Evolutionary conservation across 1,284 basidiomycete species (phyloP).

Genomic region (Neonothopanus nambi): DNA sequence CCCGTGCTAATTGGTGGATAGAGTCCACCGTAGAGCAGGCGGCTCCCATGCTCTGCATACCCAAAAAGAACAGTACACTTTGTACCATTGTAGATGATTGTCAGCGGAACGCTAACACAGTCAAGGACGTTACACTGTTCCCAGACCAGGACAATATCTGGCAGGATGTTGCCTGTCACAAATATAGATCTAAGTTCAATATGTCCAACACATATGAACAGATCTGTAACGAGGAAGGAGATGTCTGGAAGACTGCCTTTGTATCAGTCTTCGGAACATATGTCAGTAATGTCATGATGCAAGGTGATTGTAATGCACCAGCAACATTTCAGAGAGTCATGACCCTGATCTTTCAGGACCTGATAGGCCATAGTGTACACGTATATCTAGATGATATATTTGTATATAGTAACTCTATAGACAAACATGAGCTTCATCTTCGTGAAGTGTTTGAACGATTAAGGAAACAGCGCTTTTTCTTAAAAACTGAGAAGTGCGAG

Average conservation of each 20-base stretch:
- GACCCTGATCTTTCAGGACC: slow-evolving; percentile 26
- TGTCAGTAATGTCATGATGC: no score
- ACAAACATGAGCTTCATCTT: slow-evolving; percentile 23
- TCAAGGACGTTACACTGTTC: no score
- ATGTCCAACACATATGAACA: slow-evolving; percentile 24
- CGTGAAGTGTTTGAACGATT: slow-evolving; percentile 16
- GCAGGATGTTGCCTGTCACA: slow-evolving; percentile 18
- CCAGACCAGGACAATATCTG: no score
- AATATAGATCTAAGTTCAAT: slow-evolving; percentile 22
- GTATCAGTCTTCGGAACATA: no score
- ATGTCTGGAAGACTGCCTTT: no score
- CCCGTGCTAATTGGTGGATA: slow-evolving; percentile 26
- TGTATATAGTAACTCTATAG: slow-evolving; percentile 25
- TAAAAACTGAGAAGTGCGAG: slow-evolving; percentile 19
- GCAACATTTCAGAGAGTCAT: no score
- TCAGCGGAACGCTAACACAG: no score
- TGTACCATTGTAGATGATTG: no score
- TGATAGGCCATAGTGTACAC: slow-evolving; percentile 27
- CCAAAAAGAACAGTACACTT: no score
- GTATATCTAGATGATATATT: slow-evolving; percentile 36
- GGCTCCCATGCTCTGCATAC: not conserved
- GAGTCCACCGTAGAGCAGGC: slow-evolving; percentile 10
- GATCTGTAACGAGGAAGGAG: no score
- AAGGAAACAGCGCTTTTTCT: slow-evolving; percentile 12
- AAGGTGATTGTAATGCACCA: no score